Evolutionary conservation across 106 monocot genomes (phyloP), one percentile per base, ranked within the genome.

Genomic region (Apostasia ramifera): DNA sequence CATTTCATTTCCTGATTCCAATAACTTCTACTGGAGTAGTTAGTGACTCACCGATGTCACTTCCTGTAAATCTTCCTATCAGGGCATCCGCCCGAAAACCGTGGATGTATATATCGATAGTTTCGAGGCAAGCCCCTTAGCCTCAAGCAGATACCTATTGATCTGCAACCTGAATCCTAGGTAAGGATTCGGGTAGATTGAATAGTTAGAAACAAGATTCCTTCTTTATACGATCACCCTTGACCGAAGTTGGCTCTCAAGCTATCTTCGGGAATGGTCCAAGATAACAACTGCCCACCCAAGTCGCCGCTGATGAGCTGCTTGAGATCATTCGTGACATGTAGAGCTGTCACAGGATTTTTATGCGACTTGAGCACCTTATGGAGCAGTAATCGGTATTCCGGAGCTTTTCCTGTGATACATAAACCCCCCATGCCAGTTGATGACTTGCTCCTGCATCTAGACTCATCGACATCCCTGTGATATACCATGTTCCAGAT

Each of bases 401-500:
- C 97, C 8, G 77, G 81, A 2, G 59, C 50, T 46, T 73, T 81
- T 7, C 64, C 78, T 59, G 53, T 71, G 12, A 80, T 14, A 40
- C 59, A 70, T 38, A 85, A 66, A 42, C 71, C 83, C 26, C 72
- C 80, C 49, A 61, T 50, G 48, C 67, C 52, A 51, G 73, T 12
- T 3, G 76, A 71, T 6, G 89, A 74, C 59, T 58, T 76, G 55
- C 55, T 73, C 57, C 61, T 81, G 40, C 45, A 62, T 44, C 54
- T 62, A 1, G 66, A 53, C 50, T 87, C 87, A 11, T 77, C 82
- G 4, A 75, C 14, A 0, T 79, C 49, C 0, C 79, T 73, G 76
- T 39, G 79, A 68, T 97, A 92, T 52, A 92, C 75, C 97, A 92
- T 97, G 48, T 87, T 92, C 97, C 97, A 97, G n/a, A 97, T 77